Evolutionary conservation across 768 basidiomycete species (phyloP).

Genomic region (Filobasidium wieringae): DNA sequence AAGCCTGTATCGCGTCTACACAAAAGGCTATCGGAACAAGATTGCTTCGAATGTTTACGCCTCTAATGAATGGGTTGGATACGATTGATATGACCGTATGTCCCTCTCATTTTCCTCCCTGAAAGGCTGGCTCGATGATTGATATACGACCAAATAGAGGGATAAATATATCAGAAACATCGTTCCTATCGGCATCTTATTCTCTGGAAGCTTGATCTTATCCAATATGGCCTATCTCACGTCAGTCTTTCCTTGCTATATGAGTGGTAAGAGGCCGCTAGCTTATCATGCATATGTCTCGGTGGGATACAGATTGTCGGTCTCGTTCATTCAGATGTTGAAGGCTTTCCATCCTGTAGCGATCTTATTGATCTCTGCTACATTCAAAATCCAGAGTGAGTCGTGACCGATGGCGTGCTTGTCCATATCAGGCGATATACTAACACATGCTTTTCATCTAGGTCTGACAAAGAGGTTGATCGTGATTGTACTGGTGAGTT

Average conservation of each 20-base stretch:
- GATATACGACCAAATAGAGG: conserved; percentile 17
- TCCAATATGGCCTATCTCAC: conserved; percentile 82
- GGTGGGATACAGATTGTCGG: conserved; percentile 45
- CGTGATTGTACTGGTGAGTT: background rate
- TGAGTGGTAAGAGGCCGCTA: background rate
- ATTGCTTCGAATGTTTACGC: conserved; percentile 33
- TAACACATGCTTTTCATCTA: background rate
- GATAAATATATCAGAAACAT: conserved; percentile 63
- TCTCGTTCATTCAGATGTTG: conserved; percentile 96
- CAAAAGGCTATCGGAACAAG: conserved; percentile 30
- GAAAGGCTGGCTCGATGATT: background rate
- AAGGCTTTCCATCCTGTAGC: conserved; percentile 47
- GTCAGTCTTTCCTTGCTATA: background rate
- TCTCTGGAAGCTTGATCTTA: conserved; percentile 82
- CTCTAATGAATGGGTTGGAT: conserved; percentile 36
- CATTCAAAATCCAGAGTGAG: conserved; percentile 56
- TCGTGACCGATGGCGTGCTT: background rate
- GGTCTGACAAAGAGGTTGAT: background rate
- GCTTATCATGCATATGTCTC: background rate
- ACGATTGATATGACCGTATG: conserved; percentile 50
- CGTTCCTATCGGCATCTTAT: conserved; percentile 84
- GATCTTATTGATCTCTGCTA: conserved; percentile 74
- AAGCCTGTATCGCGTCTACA: background rate
- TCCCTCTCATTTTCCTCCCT: background rate
- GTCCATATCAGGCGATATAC: background rate